phyloP scores from a whole-genome alignment of 2,329 filamentous ascomycete species.

The Clonostachys chloroleuca region DNA sequence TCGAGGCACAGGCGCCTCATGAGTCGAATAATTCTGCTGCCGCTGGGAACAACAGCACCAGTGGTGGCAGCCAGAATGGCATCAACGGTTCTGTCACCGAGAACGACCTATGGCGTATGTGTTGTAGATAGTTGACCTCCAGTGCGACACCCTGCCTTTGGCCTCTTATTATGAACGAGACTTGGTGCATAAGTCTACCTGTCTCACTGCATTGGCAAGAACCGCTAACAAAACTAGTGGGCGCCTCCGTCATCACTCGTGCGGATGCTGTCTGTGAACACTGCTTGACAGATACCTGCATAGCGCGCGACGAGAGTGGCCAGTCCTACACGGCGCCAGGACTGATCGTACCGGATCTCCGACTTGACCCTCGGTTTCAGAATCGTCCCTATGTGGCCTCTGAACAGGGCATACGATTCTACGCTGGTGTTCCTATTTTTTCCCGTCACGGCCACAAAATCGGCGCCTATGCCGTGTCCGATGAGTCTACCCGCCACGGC shows the following conservation, averaged over 20 bases:
- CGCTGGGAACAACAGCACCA: constrained; percentile 9
- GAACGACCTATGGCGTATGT: constrained; percentile 26
- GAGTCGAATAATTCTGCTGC: too few relatives aligned
- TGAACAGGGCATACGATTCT: constrained; percentile 26
- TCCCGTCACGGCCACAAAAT: constrained; percentile 50
- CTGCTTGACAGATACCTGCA: constrained; percentile 13
- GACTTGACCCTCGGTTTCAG: constrained; percentile 22
- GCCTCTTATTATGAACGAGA: too few relatives aligned
- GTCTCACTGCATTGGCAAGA: too few relatives aligned
- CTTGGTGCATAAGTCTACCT: too few relatives aligned
- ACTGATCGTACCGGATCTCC: constrained; percentile 20
- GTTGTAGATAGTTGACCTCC: constrained; percentile 5
- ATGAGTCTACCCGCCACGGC: constrained; percentile 48
- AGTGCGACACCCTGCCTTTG: background rate
- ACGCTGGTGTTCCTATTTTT: constrained; percentile 50
- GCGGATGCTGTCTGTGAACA: constrained; percentile 25
- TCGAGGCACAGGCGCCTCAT: too few relatives aligned
- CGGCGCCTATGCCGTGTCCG: constrained; percentile 55
- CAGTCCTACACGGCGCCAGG: constrained; percentile 17
- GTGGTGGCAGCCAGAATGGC: background rate
- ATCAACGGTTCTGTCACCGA: background rate
- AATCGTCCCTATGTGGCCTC: constrained; percentile 21
- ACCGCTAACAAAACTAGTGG: constrained; percentile 7
- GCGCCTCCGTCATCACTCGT: constrained; percentile 17
- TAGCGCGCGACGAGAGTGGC: constrained; percentile 12